These are phyloP conservation scores for Saksenaea oblongispora DNA, from an alignment of 371 early-diverging fungal genomes.

Conservation along the genomic window DNA sequence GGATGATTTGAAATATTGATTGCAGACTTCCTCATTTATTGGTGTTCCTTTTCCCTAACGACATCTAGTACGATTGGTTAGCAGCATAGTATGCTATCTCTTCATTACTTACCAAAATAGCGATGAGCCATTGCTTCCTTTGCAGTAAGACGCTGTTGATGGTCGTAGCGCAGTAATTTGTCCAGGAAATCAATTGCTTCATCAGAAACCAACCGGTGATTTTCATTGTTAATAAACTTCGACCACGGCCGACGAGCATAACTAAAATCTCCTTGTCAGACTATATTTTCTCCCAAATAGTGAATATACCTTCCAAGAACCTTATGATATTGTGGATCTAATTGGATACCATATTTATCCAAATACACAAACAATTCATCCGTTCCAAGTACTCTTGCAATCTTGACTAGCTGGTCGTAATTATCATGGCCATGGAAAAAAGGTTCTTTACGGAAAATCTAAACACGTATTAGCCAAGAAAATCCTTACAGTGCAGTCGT, in stretches of 20 bases:
- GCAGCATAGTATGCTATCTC: not conserved
- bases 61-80: not conserved
- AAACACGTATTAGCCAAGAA: constrained; percentile 21
- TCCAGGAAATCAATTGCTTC: constrained; percentile 96
- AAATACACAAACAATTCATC: constrained; percentile 91
- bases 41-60: not conserved
- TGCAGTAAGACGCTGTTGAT: constrained; percentile 95
- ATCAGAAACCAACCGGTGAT: constrained; percentile 78
- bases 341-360: constrained; percentile 92
- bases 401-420: constrained; percentile 98
- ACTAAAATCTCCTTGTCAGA: constrained; percentile 30
- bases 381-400: constrained; percentile 95
- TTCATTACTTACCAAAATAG: constrained; percentile 74
- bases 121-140: constrained; percentile 95
- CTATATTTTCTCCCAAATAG: not conserved
- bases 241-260: constrained; percentile 94
- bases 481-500: not conserved
- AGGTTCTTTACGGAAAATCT: constrained; percentile 98
- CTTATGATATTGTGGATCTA: constrained; percentile 86
- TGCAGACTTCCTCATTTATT: not conserved
- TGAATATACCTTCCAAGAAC: constrained; percentile 63
- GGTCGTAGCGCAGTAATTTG: constrained; percentile 94
- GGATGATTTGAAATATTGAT: not conserved
- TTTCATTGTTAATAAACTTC: constrained; percentile 88
- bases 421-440: constrained; percentile 99